Base-by-base conservation (phyloP, 352 stramenopile genomes). In the Globisporangium parvum region DNA sequence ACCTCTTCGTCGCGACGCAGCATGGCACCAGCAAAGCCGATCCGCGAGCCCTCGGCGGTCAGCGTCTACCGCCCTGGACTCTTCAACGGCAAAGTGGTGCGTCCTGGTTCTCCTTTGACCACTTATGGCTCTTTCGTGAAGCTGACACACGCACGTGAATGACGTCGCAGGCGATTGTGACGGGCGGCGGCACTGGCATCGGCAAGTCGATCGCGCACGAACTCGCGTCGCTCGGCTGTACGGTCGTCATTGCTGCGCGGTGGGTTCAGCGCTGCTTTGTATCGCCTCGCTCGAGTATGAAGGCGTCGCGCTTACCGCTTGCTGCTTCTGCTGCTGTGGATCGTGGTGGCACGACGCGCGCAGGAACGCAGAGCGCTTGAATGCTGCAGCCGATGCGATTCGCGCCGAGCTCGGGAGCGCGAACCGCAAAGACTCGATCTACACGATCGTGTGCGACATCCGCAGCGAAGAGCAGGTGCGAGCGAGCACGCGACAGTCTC, bases 151-250 rank as follows among this genome's bases (percentile, higher is more conserved):
- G 10, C 37, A 21, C 24, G n/a, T n/a, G 37, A 47, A 26, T 35
- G 15, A 21, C 8, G 26, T 5, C 23, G 45, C 6, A 87, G 74
- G 84, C 83, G n/a, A 68, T 96, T 15, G 85, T 96, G 28, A 96
- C 87, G 6, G 87, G 87, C 14, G 87, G 87, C 11, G 84, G 87
- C 20, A 96, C 87, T 15, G 87, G 87, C 53, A 95, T 96, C 50
- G 87, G 87, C 41, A 84, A 82, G 33, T 88, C 72, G 54, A 94
- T 93, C 41, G 80, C 83, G 10, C 76, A 86, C 58, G 84, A 95
- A 37, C 74, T 96, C 23, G 77, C 80, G 26, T 73, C 71, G 11
- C 69, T 94, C 6, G 87, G 87, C 41, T 88, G 77, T 47, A 69
- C 73, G 2, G 87, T 96, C 33, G 77, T 95, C 35, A 94, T 96